Evolutionary conservation across 805 yeast species (phyloP), one percentile per base, ranked within the genome.

Genomic region (Metschnikowia reukaufii): DNA sequence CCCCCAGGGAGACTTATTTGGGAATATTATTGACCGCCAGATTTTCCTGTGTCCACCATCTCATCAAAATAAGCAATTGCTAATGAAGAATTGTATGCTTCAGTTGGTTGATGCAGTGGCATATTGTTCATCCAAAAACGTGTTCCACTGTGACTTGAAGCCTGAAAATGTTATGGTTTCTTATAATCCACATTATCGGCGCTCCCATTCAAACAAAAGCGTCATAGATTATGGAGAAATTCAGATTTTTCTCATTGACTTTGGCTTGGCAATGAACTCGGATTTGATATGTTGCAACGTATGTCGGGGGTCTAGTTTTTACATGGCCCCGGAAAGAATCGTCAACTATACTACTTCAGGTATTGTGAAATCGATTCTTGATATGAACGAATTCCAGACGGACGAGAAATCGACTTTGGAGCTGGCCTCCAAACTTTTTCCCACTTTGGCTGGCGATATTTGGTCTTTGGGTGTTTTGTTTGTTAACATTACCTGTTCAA

Each of bases 291-390:
- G 83, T 51, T 79, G 85, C 51, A 85, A 86, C 57, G 81, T 83
- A 17, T 89, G 96, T 54, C 79, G 95, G 47, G 97, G 97, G 0
- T 84, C 92, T 6, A 78, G 87, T 19, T 91, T 88, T 65, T 90
- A 90, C 68, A 90, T 91, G 97, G 86, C 96, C 0, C 97, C 97
- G 6, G 97, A 90, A 64, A 69, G 94, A 61, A 64, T 82, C n/a
- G 67, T 72, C 17, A 76, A 78, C 54, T 74, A 70, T 39, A 60
- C 64, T 49, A 66, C 68, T 43, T 61, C 65, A 51, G 53, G 51
- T 29, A 45, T 58, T 16, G 63, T 66, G 38, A 51, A 58, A 35
- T 50, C 62, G 18, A 43, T 60, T n/a, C 49, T 68, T n/a, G 65
- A 69, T 49, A 59, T 68, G 59, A 54, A 46, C 50, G 69, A 58